These are phyloP conservation scores for Kurtzmaniella fragi DNA, from an alignment of 805 yeast species.

Conservation along the genomic window DNA sequence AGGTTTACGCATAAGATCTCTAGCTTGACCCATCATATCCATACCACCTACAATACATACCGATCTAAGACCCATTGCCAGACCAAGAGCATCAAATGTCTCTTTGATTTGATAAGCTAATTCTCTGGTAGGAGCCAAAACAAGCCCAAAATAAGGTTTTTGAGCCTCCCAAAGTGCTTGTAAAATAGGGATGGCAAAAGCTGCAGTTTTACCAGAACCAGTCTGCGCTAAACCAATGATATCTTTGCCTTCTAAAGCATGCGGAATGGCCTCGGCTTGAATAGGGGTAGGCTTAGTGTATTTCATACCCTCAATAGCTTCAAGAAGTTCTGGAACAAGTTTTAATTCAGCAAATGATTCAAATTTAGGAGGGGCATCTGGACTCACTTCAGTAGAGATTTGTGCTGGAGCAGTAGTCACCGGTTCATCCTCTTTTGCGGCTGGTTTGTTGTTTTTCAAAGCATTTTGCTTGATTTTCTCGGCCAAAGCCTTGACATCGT, in stretches of 20 bases:
- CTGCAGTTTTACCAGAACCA: slow-evolving; percentile 98
- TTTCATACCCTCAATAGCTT: slow-evolving; percentile 71
- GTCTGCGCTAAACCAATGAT: slow-evolving; percentile 96
- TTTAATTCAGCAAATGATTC: slow-evolving; percentile 52
- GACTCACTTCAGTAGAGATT: slow-evolving; percentile 9
- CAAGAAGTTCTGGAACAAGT: slow-evolving; percentile 71
- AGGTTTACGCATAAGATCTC: slow-evolving; percentile 90
- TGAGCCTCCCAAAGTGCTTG: slow-evolving; percentile 90
- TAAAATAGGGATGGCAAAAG: slow-evolving; percentile 92
- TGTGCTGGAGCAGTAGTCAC: slow-evolving; percentile 1
- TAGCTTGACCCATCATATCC: slow-evolving; percentile 97
- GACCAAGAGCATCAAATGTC: slow-evolving; percentile 91
- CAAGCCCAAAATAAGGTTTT: slow-evolving; percentile 82
- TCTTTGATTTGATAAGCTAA: slow-evolving; percentile 85
- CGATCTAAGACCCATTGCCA: slow-evolving; percentile 86
- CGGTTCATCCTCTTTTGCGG: slow-evolving; percentile 6
- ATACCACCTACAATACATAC: slow-evolving; percentile 94
- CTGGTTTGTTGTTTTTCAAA: slow-evolving; percentile 13
- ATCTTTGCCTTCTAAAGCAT: slow-evolving; percentile 85
- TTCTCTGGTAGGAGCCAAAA: slow-evolving; percentile 83
- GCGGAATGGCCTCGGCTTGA: slow-evolving; percentile 87
- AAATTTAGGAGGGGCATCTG: slow-evolving; percentile 20
- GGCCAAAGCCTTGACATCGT: slow-evolving; percentile 46
- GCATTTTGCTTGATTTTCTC: slow-evolving; percentile 45
- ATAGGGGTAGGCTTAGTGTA: slow-evolving; percentile 88